These are phyloP conservation scores for Canavalia ensiformis DNA, from an alignment of 306 rosid species.

Conservation along the genomic window DNA sequence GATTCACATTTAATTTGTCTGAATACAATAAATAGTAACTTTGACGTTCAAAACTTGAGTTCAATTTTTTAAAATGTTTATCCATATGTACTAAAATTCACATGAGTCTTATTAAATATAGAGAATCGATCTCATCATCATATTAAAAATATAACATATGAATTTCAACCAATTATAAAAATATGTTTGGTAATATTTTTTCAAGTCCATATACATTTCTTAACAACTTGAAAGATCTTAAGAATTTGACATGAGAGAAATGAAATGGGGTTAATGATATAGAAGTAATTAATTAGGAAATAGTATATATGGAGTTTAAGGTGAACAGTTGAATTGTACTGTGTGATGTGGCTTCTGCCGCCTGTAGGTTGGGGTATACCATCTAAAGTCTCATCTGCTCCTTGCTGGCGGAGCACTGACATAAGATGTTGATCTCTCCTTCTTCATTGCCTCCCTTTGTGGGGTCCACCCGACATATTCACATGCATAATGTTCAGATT, in stretches of 20 bases:
- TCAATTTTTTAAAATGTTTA: no score
- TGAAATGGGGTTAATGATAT: neutral
- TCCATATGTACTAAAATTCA: no score
- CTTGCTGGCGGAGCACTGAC: conserved; percentile 52
- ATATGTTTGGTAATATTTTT: no score
- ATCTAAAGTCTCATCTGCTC: conserved; percentile 53
- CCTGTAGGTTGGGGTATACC: conserved; percentile 44
- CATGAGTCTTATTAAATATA: no score
- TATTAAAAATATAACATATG: no score
- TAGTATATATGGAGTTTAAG: neutral
- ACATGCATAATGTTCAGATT: conserved; percentile 52
- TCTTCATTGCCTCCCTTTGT: conserved; percentile 5
- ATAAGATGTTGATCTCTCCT: conserved; percentile 54
- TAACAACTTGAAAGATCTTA: no score
- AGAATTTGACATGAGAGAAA: neutral
- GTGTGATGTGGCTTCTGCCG: conserved; percentile 30
- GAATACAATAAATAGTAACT: no score
- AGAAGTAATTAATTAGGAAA: neutral
- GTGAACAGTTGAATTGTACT: conserved; percentile 26
- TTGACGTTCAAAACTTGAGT: no score
- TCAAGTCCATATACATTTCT: no score
- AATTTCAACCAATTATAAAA: no score
- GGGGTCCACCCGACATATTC: conserved; percentile 67
- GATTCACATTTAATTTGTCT: no score
- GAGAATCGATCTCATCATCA: no score